Base-by-base conservation (phyloP, 495 filamentous ascomycete species). In the Oleoguttula mirabilis region DNA sequence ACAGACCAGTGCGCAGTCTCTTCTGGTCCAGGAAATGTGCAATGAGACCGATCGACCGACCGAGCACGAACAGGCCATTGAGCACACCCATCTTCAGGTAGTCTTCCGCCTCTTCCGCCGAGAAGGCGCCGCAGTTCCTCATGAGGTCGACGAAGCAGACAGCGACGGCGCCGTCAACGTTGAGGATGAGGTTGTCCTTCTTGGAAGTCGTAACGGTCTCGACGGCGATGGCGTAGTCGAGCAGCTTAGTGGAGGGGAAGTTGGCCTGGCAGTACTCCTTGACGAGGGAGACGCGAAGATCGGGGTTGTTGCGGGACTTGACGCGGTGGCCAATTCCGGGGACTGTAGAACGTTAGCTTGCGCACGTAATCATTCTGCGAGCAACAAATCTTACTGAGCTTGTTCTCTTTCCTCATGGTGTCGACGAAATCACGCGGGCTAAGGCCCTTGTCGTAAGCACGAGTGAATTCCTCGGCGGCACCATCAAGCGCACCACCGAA, bases 181-280 rank as follows among this genome's bases (percentile, higher is more conserved):
- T 98, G 50, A 98, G 80, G 56, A 98, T 98, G 44, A 98, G 78
- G 75, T 96, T 98, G 70, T 98, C 90, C 76, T 98, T 98, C 82
- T 98, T 98, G 51, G 86, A 94, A 7, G 90, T 98, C 22, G 90
- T 98, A 50, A 98, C 90, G 2, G 83, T 82, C 76, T 98, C 90
- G 40, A 98, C 90, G 8, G 90, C 90, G 60, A 98, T 80, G 54
- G 90, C 90, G 64, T 93, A 98, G 69, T 98, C 90, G 55, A 98
- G 82, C 61, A 95, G 78, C 72, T 94, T 94, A 76, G 79, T 80
- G 67, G 71, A 84, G 46, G 90, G 87, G 79, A 98, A 98, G 69
- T 86, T 79, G 75, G 88, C 88, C 69, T 87, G 73, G 64, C 88
- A 90, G 66, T 84, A 98, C 62, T 96, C 90, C 72, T 96, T 96